Evolutionary conservation across 108 stramenopile genomes (phyloP), one percentile per base, ranked within the genome.

Genomic region (Fragilariopsis cylindrus): DNA sequence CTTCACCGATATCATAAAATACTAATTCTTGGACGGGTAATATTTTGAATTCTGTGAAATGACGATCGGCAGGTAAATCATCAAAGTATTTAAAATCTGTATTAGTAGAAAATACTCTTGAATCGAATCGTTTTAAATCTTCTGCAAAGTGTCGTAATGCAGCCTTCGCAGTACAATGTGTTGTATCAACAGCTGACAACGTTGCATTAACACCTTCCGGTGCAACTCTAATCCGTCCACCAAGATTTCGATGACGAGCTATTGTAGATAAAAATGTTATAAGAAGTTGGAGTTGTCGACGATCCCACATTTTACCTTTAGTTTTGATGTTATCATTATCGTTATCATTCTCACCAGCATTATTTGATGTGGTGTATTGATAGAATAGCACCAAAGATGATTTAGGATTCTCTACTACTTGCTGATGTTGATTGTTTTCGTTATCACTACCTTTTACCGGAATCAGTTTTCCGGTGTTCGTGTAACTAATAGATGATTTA

Each of bases 1-100:
- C 64, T 19, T 90, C 83, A 7, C 71, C 45, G 44, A 97, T 79
- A 19, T 92, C 95, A 83, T 97, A 97, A 79, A 88, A 93, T 7
- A 97, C 97, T 44, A 97, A 79, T 71, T 97, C 97, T 48, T 92
- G 87, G 5, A 96, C 94, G 2, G 97, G 97, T 8, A 96, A 71
- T 13, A 97, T 73, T 58, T 90, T 97, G 72, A 96, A 60, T 47
- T 96, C 90, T 72, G 88, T 92, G 71, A 97, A 97, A 63, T 92
- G 91, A 2, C 92, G 87, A 82, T 93, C 90, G 11, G 88, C 81
- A 18, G 81, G 68, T 48, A 96, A 62, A 72, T 82, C 81, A 62
- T 92, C 91, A 64, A 96, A 80, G 62, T 43, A 63, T 72, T 95
- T 95, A 77, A 95, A 95, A 73, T 95, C 91, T 3, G 91, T 91